These are phyloP conservation scores for Beta macrorhiza DNA, from an alignment of 179 eudicot genomes.

Conservation along the genomic window DNA sequence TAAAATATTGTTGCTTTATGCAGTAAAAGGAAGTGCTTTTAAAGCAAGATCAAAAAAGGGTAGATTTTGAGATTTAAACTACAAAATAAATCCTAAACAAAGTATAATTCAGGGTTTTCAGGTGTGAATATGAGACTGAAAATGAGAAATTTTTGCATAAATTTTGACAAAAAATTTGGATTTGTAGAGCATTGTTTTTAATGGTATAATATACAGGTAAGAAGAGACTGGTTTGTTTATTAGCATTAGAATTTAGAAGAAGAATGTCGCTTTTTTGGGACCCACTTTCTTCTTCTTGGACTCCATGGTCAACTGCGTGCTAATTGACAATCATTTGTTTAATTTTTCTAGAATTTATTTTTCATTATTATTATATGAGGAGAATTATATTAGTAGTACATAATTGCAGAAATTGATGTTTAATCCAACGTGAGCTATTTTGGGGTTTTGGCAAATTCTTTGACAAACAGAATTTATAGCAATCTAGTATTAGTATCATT, in stretches of 20 bases:
- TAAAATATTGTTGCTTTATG: slow-evolving; percentile 14
- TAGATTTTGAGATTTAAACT: background rate
- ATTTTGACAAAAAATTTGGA: background rate
- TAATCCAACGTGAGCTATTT: no score
- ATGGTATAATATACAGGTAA: background rate
- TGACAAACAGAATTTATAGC: no score
- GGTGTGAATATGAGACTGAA: background rate
- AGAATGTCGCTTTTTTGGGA: slow-evolving; percentile 9
- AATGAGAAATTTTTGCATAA: background rate
- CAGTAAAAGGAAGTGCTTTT: background rate
- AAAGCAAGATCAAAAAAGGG: slow-evolving; percentile 8
- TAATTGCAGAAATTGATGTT: background rate
- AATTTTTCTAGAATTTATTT: background rate
- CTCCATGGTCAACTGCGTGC: slow-evolving; percentile 29
- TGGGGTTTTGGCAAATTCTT: no score
- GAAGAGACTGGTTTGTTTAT: background rate
- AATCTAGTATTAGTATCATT: no score
- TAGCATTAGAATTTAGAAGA: background rate
- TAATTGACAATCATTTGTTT: slow-evolving; percentile 17
- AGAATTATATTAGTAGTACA: background rate
- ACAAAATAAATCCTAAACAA: background rate
- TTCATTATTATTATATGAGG: background rate
- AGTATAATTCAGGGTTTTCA: background rate
- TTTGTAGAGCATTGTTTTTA: background rate
- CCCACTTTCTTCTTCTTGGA: slow-evolving; percentile 16